Conservation (phyloP, 2,329 filamentous ascomycete genomes). For the Blastomyces parvus region DNA sequence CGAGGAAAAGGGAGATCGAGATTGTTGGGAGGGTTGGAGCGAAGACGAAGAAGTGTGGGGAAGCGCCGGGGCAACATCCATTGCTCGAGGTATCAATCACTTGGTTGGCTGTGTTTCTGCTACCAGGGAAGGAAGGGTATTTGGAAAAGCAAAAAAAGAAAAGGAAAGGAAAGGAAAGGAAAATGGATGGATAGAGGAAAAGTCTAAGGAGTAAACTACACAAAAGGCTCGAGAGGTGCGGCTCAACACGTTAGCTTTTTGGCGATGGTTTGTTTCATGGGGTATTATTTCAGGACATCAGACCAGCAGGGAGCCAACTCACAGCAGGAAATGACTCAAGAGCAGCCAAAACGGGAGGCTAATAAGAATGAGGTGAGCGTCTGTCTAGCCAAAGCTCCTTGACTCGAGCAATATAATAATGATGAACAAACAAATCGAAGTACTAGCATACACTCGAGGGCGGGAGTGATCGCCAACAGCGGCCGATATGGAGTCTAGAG, state of each 20-base stretch:
- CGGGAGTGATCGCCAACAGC: background rate
- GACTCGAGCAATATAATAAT: background rate
- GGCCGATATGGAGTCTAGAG: too few relatives aligned
- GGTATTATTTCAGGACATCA: too few relatives aligned
- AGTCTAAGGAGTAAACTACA: background rate
- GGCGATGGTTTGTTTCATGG: too few relatives aligned
- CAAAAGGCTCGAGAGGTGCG: background rate
- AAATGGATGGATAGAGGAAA: background rate
- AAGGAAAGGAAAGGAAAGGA: too few relatives aligned
- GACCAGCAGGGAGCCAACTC: too few relatives aligned
- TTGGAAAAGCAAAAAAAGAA: background rate
- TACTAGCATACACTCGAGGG: background rate
- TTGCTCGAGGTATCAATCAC: too few relatives aligned
- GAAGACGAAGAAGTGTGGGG: conserved; percentile 7
- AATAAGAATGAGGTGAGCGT: background rate
- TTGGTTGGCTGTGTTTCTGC: conserved; percentile 3
- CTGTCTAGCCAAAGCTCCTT: background rate
- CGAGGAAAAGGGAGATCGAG: conserved; percentile 5
- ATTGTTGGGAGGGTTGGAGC: background rate
- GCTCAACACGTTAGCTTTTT: conserved; percentile 2
- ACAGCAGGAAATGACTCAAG: background rate
- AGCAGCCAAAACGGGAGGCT: background rate
- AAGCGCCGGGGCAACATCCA: conserved; percentile 2
- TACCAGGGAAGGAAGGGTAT: background rate
- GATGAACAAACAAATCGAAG: background rate